Evolutionary conservation across 2,329 filamentous ascomycete species (phyloP).

Genomic region (Colletotrichum camelliae): DNA sequence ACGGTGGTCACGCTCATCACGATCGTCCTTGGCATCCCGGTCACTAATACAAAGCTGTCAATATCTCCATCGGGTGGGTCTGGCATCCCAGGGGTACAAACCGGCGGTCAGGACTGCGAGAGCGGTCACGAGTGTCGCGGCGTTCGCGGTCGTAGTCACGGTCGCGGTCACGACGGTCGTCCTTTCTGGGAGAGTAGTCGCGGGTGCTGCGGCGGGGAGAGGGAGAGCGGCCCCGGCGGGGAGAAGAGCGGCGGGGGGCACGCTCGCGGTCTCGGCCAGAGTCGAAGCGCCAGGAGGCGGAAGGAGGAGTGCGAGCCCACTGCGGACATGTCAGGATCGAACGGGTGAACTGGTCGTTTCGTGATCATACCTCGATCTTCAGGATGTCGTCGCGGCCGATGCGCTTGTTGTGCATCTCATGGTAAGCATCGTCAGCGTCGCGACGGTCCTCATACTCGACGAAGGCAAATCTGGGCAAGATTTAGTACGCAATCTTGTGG

Average conservation of each 20-base stretch:
- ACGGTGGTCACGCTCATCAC: constrained; percentile 75
- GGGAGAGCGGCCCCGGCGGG: constrained; percentile 74
- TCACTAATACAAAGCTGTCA: constrained; percentile 43
- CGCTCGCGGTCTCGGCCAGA: constrained; percentile 81
- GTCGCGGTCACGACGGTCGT: constrained; percentile 82
- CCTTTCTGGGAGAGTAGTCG: constrained; percentile 87
- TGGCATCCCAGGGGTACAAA: constrained; percentile 32
- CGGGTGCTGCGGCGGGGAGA: constrained; percentile 78
- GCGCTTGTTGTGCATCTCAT: constrained; percentile 99
- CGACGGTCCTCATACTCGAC: constrained; percentile 99
- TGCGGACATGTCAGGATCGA: constrained; percentile 40
- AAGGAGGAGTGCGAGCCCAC: constrained; percentile 98
- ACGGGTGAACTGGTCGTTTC: too few relatives aligned
- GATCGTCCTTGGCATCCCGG: constrained; percentile 66
- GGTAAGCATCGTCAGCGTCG: constrained; percentile 97
- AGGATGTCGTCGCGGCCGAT: constrained; percentile 93
- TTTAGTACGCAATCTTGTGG: constrained; percentile 4
- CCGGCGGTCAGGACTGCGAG: constrained; percentile 72
- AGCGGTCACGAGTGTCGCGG: constrained; percentile 77
- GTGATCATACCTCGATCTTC: constrained; percentile 86
- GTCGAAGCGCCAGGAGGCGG: constrained; percentile 98
- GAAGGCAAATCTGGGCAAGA: constrained; percentile 80
- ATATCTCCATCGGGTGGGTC: constrained; percentile 28
- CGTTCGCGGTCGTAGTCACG: constrained; percentile 79
- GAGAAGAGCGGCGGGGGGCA: constrained; percentile 61